Conservation (phyloP, 2,329 filamentous ascomycete species). For the Cadophora malorum region DNA sequence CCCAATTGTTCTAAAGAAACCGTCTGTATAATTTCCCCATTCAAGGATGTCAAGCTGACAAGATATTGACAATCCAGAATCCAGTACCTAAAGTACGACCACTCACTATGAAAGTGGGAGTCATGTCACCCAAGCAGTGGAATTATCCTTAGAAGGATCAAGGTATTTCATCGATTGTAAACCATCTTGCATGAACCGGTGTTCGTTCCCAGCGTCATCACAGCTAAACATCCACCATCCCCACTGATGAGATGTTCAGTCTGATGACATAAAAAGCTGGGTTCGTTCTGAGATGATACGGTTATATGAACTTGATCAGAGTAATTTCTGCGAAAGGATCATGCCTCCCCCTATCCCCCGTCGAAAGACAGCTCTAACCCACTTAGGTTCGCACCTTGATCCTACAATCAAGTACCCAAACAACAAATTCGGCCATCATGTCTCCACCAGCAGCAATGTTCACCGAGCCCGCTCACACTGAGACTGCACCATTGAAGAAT, state of each 20-base stretch:
- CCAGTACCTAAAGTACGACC: slow-evolving; percentile 37
- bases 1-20: neutral
- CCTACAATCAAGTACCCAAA: slow-evolving; percentile 22
- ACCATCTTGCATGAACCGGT: slow-evolving; percentile 69
- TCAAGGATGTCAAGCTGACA: slow-evolving; percentile 14
- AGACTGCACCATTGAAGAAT: slow-evolving; percentile 46
- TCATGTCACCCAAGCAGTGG: slow-evolving; percentile 44
- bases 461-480: slow-evolving; percentile 47
- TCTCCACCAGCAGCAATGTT: slow-evolving; percentile 77
- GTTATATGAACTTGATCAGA: slow-evolving; percentile 90
- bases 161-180: slow-evolving; percentile 49
- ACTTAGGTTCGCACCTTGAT: slow-evolving; percentile 47
- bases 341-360: slow-evolving; percentile 70
- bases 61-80: slow-evolving; percentile 19
- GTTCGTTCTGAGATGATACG: slow-evolving; percentile 85
- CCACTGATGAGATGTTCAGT: slow-evolving; percentile 40
- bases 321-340: slow-evolving; percentile 99
- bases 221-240: slow-evolving; percentile 43
- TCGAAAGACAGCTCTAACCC: slow-evolving; percentile 49
- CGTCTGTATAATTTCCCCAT: slow-evolving; percentile 29
- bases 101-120: slow-evolving; percentile 31
- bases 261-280: slow-evolving; percentile 37
- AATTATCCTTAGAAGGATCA: slow-evolving; percentile 45
- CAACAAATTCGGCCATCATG: slow-evolving; percentile 60
- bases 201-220: slow-evolving; percentile 53